A percentile compares a stretch with the other conserved stretches of the same genome.
phyloP scores from a whole-genome alignment of 2,329 filamentous ascomycete genomes.

The Talaromyces marneffei region DNA sequence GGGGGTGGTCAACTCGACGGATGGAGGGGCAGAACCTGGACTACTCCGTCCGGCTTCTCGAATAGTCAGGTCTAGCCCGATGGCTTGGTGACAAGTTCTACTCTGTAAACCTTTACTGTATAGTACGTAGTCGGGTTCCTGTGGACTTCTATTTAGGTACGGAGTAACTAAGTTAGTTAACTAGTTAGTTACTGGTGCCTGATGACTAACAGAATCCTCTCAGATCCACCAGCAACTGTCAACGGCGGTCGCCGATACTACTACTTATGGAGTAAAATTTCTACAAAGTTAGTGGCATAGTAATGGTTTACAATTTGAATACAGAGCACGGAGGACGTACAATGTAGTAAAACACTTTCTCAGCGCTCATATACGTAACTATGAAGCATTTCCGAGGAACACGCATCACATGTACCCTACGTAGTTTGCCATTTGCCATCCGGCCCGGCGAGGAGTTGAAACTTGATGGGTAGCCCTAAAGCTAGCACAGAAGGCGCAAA shows the following conservation, averaged over 20 bases:
- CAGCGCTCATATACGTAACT: too few species aligned
- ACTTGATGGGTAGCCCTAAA: neutral
- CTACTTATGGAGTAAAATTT: neutral
- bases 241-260: neutral
- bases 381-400: neutral
- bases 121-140: too few species aligned
- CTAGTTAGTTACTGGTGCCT: neutral
- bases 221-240: neutral
- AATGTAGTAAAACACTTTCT: too few species aligned
- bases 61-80: conserved; percentile 11
- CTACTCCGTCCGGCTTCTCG: neutral
- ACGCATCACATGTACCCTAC: neutral
- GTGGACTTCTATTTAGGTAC: neutral
- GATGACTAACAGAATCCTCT: neutral
- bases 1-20: neutral
- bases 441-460: neutral
- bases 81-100: neutral
- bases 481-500: neutral
- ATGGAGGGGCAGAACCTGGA: neutral
- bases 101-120: neutral
- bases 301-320: neutral
- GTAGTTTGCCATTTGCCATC: neutral
- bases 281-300: neutral
- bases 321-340: too few species aligned
- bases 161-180: too few species aligned